Conservation (phyloP, 768 basidiomycete species). For the Lepiota venenata region DNA sequence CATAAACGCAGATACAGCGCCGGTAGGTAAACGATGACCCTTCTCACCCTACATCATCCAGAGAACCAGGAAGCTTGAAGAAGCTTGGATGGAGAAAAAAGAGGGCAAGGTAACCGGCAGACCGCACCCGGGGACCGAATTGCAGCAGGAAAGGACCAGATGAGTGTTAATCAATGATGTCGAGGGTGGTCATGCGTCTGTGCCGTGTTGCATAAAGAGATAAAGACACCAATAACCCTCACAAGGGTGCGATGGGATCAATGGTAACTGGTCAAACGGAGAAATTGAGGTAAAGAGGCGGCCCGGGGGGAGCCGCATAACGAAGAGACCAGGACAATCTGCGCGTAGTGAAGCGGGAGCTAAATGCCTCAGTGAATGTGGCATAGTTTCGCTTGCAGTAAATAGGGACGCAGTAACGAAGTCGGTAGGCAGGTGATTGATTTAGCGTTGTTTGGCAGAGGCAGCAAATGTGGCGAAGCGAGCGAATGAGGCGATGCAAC, state of each 20-base stretch:
- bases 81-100: constrained; percentile 6
- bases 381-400: too few relatives aligned
- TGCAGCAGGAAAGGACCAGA: not conserved
- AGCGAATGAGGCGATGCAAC: too few relatives aligned
- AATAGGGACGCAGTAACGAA: too few relatives aligned
- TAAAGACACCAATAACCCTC: not conserved
- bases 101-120: constrained; percentile 5
- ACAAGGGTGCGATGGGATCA: not conserved
- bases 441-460: too few relatives aligned
- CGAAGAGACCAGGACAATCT: too few relatives aligned
- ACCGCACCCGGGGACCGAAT: constrained; percentile 8
- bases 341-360: too few relatives aligned
- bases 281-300: not conserved
- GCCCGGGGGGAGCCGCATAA: not conserved
- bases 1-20: constrained; percentile 1
- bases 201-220: not conserved
- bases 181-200: not conserved
- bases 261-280: not conserved
- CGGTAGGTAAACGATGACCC: not conserved
- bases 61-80: constrained; percentile 11
- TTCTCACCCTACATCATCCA: constrained; percentile 8
- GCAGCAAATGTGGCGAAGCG: too few relatives aligned
- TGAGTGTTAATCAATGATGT: constrained; percentile 5
- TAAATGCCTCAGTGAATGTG: too few relatives aligned
- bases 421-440: too few relatives aligned